Base-by-base conservation (phyloP, 2,329 filamentous ascomycete genomes). In the Sarocladium brachiariae region DNA sequence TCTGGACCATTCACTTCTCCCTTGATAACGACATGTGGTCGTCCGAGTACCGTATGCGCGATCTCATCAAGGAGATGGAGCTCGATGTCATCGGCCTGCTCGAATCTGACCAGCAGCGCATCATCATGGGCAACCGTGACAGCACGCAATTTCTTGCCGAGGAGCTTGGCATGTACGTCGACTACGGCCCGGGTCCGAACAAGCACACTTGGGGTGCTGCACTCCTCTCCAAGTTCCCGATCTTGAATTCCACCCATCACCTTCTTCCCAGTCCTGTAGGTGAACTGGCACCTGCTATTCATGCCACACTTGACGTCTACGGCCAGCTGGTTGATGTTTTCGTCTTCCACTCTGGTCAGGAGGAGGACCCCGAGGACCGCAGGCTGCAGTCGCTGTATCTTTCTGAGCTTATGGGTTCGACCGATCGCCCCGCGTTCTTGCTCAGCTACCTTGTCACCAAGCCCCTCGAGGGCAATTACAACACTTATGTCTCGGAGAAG, bases 11-110 rank as follows among this genome's bases (percentile, higher is more conserved):
- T 51, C 93, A 99, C 71, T 99, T 99, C 67, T 91, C 88, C 13
- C 81, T 99, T 18, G 93, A 99, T 70, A 97, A 99, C 60, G 87
- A 96, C 66, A 96, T 97, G 91, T 97, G 90, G 89, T 92, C 89
- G 9, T 96, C 92, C 0, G 93, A 99, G 68, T 83, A 87, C 59
- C 90, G 93, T 55, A 95, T 96, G 83, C 86, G 89, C 52, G 86
- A 96, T 71, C 75, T 95, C 13, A 85, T 96, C 68, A 84, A 89
- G 62, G 93, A 97, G 61, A 74, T 96, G n/a, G 93, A 99, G 68
- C 73, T 99, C n/a, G 93, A 99, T 63, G 89, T 99, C 4, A 80
- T 99, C 43, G 93, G 93, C n/a, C 79, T 99, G 18, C 78, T 99
- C 1, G 93, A 99, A 68, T 87, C 86, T 1, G 93, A 99, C 65